Base-by-base conservation (phyloP, 2,329 filamentous ascomycete species). In the Grosmannia serpens region DNA sequence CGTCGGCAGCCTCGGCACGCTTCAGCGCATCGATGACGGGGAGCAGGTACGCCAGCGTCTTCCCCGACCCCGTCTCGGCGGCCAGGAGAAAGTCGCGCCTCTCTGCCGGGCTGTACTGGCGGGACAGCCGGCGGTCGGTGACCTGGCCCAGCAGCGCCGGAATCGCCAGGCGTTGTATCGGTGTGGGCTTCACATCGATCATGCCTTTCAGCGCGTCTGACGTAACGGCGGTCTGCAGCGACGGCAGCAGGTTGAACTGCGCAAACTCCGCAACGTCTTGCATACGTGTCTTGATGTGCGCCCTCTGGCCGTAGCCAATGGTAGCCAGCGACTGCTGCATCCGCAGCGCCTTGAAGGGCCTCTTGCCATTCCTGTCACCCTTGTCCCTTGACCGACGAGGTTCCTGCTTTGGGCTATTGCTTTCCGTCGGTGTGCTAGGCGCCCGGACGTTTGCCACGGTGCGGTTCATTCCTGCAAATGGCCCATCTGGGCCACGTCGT, bases 61-160 rank as follows among this genome's bases (percentile, higher is more conserved):
- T 99, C 61, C 94, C 94, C 0, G 94, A 97, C 15, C 94, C 94
- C 0, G 94, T 99, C 76, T 99, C 94, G 13, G 94, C 94, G 4
- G 94, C 94, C 55, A 99, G 78, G 15, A 99, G 78, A 68, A 89
- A 96, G 73, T 76, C 80, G 60, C 73, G 72, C 20, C 55, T 55
- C 41, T 51, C 46, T 26, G 47, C 55, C 7, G 57, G 35, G 4
- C 33, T 15, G 4, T 8, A 7, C 50, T 58, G 59, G n/a, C 55
- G 56, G 29, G 55, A 51, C 44, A 9, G 27, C 4, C 61, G 52
- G 11, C 51, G 38, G 53, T 60, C 72, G 24, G 71, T 67, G 26
- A 77, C 69, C 66, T 84, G 76, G 17, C 84, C 82, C 53, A 96
- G 75, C 10, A 99, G 75, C 0, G 84, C 83, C 0, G 94, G 92